Base-by-base conservation (phyloP, 257 asterid species). In the Scutellaria minor region DNA sequence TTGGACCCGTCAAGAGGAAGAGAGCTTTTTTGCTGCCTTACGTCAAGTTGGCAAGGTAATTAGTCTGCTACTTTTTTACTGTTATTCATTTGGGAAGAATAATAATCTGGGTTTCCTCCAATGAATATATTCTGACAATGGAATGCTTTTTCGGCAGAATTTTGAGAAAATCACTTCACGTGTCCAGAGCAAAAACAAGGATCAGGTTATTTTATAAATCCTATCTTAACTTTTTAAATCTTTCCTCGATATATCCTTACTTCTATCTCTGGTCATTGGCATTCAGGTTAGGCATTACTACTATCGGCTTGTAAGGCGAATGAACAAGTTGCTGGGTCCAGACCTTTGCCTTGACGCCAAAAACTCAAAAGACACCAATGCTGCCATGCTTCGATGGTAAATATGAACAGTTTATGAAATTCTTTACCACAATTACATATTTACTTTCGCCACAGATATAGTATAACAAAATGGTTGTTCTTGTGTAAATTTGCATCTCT, bases 1-100 rank as follows among this genome's bases (percentile, higher is more conserved):
- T 77, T 95, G 99, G 99, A 95, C 99, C 48, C 97, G 96, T 65
- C 94, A 92, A 70, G 99, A 95, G 83, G 99, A 95, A 82, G 99
- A 95, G 80, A 88, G 95, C 72, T 95, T 95, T 80, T 95, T 92
- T 74, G 77, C 87, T 68, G 99, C 97, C 53, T 79, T 95, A 71
- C 97, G 99, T 65, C 99, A 87, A 85, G 96, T 90, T 86, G 99
- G 99, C 81, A 95, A 95, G 99, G 99, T 81, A 83, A 83, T 31
- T 72, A 40, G 70, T 45, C 75, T 77, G 73, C 73, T 70, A 59
- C 78, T 40, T 7, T 45, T 75, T 51, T 64, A 57, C 52, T 71
- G 60, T 45, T 60, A 54, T 79, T 68, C 60, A 11, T 65, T 46
- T 52, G 31, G 61, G 5, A 31, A 51, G n/a, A 39, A 59, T 1